Conservation (phyloP, 208 protist species). For the Trypanosoma mega region DNA sequence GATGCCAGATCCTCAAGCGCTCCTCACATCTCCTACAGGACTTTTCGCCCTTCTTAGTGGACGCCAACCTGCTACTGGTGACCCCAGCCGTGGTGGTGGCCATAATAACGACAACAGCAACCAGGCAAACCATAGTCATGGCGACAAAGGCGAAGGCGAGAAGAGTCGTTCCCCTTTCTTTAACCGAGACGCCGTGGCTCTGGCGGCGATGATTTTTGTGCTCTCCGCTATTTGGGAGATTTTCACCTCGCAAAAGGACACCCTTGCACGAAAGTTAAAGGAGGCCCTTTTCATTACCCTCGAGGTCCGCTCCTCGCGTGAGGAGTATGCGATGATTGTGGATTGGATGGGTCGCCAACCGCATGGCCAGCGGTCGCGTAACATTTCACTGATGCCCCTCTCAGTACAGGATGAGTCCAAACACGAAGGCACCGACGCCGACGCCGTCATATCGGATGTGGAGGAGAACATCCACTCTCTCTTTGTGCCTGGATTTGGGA, state of each 20-base stretch:
- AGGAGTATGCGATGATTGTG: constrained; percentile 88
- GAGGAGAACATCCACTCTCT: constrained; percentile 23
- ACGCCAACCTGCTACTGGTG: constrained; percentile 3
- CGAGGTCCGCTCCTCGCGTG: constrained; percentile 84
- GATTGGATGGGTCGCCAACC: constrained; percentile 88
- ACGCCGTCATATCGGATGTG: background rate
- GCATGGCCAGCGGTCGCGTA: constrained; percentile 47
- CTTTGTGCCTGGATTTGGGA: constrained; percentile 84
- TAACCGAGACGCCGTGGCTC: constrained; percentile 41
- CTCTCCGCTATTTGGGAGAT: constrained; percentile 74
- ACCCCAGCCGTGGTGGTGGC: no score
- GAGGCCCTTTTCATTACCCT: constrained; percentile 68
- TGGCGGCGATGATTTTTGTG: constrained; percentile 62
- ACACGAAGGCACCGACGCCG: constrained; percentile 13
- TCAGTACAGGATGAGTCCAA: constrained; percentile 41
- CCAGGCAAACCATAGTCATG: background rate
- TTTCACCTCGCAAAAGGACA: constrained; percentile 48
- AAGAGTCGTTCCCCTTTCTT: constrained; percentile 15
- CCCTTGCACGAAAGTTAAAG: constrained; percentile 39
- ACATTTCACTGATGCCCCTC: constrained; percentile 71
- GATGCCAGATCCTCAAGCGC: constrained; percentile 34
- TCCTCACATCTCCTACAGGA: constrained; percentile 65
- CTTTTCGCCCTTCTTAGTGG: constrained; percentile 70
- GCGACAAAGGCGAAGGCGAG: background rate
- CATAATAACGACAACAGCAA: background rate